Evolutionary conservation across 1,139 yeast genomes (phyloP).

Genomic region (Hanseniaspora gamundiae): DNA sequence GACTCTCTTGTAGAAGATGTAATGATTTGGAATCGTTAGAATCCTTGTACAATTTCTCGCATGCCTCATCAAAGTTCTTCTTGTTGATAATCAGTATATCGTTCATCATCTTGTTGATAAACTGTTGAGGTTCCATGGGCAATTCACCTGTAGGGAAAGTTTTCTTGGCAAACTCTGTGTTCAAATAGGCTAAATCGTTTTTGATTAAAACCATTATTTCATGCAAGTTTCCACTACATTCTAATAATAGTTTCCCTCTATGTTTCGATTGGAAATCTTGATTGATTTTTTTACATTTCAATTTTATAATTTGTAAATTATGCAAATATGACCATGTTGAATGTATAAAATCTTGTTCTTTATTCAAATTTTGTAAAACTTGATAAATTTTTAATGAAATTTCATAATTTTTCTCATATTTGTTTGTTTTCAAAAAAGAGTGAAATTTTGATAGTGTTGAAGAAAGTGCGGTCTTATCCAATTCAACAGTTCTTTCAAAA

Average conservation of each 20-base stretch:
- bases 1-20: conserved; percentile 42
- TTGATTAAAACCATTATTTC: conserved; percentile 37
- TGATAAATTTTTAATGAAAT: conserved; percentile 26
- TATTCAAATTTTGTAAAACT: conserved; percentile 40
- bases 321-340: conserved; percentile 50
- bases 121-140: conserved; percentile 64
- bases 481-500: conserved; percentile 22
- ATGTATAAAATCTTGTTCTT: conserved; percentile 20
- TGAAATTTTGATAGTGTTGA: conserved; percentile 28
- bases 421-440: conserved; percentile 17
- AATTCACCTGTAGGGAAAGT: conserved; percentile 86
- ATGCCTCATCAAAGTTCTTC: conserved; percentile 57
- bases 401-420: background rate
- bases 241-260: conserved; percentile 30
- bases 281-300: conserved; percentile 9
- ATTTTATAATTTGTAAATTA: conserved; percentile 41
- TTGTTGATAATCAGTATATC: conserved; percentile 48
- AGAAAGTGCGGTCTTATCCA: conserved; percentile 34
- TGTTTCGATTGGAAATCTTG: conserved; percentile 29
- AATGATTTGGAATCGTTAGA: conserved; percentile 54
- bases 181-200: conserved; percentile 27
- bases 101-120: conserved; percentile 46
- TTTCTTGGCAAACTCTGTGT: conserved; percentile 63
- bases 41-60: conserved; percentile 24
- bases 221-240: conserved; percentile 55